Evolutionary conservation across 2,329 filamentous ascomycete species (phyloP).

Genomic region (Cyphellophora attinorum): DNA sequence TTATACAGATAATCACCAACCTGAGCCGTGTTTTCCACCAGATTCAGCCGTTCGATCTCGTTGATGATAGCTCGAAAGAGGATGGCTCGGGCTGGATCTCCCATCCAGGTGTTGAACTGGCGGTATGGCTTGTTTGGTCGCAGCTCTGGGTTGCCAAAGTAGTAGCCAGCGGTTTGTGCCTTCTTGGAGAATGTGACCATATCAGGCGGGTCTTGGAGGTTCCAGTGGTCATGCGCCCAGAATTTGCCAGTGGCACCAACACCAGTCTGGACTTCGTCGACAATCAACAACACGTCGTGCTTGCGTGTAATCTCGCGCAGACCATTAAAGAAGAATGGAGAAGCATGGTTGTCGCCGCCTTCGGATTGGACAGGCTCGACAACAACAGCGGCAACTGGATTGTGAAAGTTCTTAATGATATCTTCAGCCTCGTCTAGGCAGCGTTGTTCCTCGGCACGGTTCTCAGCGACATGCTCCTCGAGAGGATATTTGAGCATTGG

Average conservation of each 20-base stretch:
- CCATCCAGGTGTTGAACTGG: constrained; percentile 98
- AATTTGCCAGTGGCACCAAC: constrained; percentile 88
- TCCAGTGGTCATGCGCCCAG: constrained; percentile 96
- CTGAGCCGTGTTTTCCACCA: constrained; percentile 69
- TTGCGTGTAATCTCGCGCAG: constrained; percentile 70
- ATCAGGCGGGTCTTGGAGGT: constrained; percentile 67
- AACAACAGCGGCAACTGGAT: constrained; percentile 70
- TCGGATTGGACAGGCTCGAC: constrained; percentile 90
- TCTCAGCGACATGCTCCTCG: constrained; percentile 68
- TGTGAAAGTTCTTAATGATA: constrained; percentile 68
- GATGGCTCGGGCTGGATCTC: constrained; percentile 74
- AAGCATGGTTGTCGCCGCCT: constrained; percentile 90
- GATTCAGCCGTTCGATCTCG: constrained; percentile 64
- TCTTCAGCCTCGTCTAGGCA: constrained; percentile 76
- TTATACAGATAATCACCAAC: constrained; percentile 71
- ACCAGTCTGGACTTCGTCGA: constrained; percentile 90
- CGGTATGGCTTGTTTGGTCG: constrained; percentile 88
- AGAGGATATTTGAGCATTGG: constrained; percentile 79
- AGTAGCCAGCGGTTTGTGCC: constrained; percentile 88
- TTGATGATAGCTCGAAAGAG: constrained; percentile 79
- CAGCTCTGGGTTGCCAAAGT: constrained; percentile 70
- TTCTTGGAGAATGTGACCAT: constrained; percentile 96
- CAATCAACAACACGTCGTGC: constrained; percentile 59
- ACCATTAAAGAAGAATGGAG: constrained; percentile 74
- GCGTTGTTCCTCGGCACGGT: constrained; percentile 69